Evolutionary conservation across 768 basidiomycete genomes (phyloP), one percentile per base, ranked within the genome.

Genomic region (Tulasnella sp.): DNA sequence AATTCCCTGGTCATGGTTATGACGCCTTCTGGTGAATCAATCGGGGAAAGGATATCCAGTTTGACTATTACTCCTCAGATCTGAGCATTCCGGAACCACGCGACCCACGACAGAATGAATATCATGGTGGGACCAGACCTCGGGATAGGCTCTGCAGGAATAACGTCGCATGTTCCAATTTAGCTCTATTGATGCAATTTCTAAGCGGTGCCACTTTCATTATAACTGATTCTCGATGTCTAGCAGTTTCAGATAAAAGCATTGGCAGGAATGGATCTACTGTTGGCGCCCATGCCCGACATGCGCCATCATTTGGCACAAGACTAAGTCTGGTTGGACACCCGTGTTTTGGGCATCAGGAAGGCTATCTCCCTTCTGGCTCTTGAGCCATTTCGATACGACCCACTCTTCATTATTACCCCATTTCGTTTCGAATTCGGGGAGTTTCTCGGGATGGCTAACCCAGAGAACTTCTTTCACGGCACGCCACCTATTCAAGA

Each of bases 361-460:
- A 68, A 68, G 24, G 3, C 62, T 68, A 27, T 68, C 34, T 27
- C 34, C 62, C 27, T 34, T 68, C 31, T 34, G 4, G 18, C 31
- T 68, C 31, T 68, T 34, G 31, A 68, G 62, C 62, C 62, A 68
- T 27, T 68, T 36, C 27, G 62, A 68, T 31, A 68, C 62, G n/a
- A 68, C 34, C 44, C 74, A 75, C 44, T 75, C 74, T 27, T 44
- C 42, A 18, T 75, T 75, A n/a, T 52, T n/a, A 1, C 46, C 74
- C 40, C 44, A 75, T 9, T 7, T 19, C 40, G 40, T 10, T 8
- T 52, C 31, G 74, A 75, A 75, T 10, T 75, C 46, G 7, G 19
- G 16, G 14, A 75, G 36, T 40, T 44, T 46, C 19, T 75, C 36
- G 31, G 21, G 74, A 27, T 75, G 48, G 40, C 74, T 75, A 14